A percentile compares a stretch with the other conserved stretches of the same genome.
phyloP scores from a whole-genome alignment of 768 basidiomycete genomes.

The Calocera viscosa region DNA sequence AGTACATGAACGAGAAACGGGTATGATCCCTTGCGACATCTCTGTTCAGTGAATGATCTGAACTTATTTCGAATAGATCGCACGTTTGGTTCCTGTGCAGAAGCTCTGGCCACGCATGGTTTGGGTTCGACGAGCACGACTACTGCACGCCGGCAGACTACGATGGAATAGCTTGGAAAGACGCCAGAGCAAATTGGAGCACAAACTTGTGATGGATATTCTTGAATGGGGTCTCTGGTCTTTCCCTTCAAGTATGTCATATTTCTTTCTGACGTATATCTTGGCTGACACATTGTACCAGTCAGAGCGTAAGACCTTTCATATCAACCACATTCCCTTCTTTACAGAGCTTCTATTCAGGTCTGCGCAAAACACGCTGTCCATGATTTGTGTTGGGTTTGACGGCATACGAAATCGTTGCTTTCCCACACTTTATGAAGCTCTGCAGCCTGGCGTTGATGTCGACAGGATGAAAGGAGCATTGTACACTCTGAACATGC shows the following conservation, averaged over 20 bases:
- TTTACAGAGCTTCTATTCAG: slow-evolving; percentile 19
- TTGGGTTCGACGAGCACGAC: slow-evolving; percentile 50
- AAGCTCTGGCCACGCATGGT: slow-evolving; percentile 67
- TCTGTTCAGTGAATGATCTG: slow-evolving; percentile 16
- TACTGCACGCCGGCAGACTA: slow-evolving; percentile 45
- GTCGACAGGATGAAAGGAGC: slow-evolving; percentile 91
- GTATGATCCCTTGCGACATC: slow-evolving; percentile 7
- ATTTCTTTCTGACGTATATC: background rate
- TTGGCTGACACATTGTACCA: slow-evolving; percentile 5
- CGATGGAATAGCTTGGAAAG: slow-evolving; percentile 67
- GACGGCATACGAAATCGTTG: slow-evolving; percentile 58
- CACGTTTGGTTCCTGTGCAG: slow-evolving; percentile 55
- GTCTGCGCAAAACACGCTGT: slow-evolving; percentile 38
- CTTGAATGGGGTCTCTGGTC: slow-evolving; percentile 68
- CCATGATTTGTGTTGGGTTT: slow-evolving; percentile 44
- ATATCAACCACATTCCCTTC: no score
- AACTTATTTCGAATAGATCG: background rate
- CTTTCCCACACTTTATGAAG: slow-evolving; percentile 44
- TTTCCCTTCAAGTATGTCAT: slow-evolving; percentile 39
- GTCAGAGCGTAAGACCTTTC: slow-evolving; percentile 29
- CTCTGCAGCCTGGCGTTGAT: slow-evolving; percentile 55
- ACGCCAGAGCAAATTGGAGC: slow-evolving; percentile 44
- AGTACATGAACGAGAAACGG: slow-evolving; percentile 14
- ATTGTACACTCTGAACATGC: slow-evolving; percentile 58
- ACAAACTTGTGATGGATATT: slow-evolving; percentile 55